Conservation (phyloP, 306 rosid genomes). For the Trifolium subterraneum region DNA sequence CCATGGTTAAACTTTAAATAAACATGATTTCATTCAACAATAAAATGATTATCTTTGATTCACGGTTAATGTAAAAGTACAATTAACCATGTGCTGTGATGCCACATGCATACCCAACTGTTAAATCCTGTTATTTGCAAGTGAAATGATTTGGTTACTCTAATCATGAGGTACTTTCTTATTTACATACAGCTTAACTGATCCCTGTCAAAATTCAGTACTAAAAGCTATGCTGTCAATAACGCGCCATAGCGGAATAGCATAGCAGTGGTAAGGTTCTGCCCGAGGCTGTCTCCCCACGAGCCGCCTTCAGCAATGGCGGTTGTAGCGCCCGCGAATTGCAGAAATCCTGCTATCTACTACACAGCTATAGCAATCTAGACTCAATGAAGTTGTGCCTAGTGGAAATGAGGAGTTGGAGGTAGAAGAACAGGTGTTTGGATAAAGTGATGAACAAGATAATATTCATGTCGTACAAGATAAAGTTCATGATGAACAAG, state of each 20-base stretch:
- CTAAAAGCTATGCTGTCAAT: neutral
- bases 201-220: neutral
- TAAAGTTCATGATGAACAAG: too few relatives aligned
- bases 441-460: too few relatives aligned
- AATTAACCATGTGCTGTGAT: neutral
- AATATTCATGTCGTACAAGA: too few relatives aligned
- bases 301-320: too few relatives aligned
- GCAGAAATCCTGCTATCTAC: too few relatives aligned
- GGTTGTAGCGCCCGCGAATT: too few relatives aligned
- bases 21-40: slow-evolving; percentile 14
- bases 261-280: neutral
- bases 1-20: slow-evolving; percentile 4
- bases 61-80: slow-evolving; percentile 1
- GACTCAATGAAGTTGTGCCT: too few relatives aligned
- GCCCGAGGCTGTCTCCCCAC: neutral
- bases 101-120: neutral
- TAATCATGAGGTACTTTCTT: slow-evolving; percentile 10
- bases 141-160: neutral
- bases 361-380: too few relatives aligned
- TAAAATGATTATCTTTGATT: slow-evolving; percentile 5
- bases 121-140: neutral
- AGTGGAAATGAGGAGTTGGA: too few relatives aligned
- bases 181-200: neutral
- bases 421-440: too few relatives aligned
- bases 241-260: too few relatives aligned